Percentiles rank a stretch among this genome's conserved stretches.
Conservation (phyloP, 495 filamentous ascomycete genomes). For the Penicillium roqueforti region DNA sequence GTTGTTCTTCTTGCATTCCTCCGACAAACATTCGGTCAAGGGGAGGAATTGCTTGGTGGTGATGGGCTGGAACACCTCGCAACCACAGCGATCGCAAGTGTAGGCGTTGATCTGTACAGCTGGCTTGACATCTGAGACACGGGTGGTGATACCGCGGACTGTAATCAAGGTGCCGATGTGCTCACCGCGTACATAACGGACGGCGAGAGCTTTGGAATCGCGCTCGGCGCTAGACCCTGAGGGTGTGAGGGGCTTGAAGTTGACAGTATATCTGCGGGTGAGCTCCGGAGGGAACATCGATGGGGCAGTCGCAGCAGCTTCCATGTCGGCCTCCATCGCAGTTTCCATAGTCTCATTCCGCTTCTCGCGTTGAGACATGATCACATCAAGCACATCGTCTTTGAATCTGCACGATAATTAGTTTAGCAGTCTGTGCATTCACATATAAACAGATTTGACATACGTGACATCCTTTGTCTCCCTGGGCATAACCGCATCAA, state of each 20-base stretch:
- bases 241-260: slow-evolving; percentile 84
- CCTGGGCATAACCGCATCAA: slow-evolving; percentile 80
- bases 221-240: slow-evolving; percentile 60
- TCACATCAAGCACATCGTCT: slow-evolving; percentile 93
- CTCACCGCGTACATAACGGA: slow-evolving; percentile 86
- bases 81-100: slow-evolving; percentile 92
- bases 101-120: slow-evolving; percentile 96
- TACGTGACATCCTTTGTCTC: slow-evolving; percentile 75
- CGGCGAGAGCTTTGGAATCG: slow-evolving; percentile 75
- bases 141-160: slow-evolving; percentile 87
- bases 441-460: slow-evolving; percentile 16
- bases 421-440: not conserved
- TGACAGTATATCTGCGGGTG: slow-evolving; percentile 88
- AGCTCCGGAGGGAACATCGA: slow-evolving; percentile 83
- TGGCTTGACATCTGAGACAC: slow-evolving; percentile 97
- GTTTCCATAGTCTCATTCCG: slow-evolving; percentile 73
- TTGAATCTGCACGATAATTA: slow-evolving; percentile 64
- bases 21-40: slow-evolving; percentile 75
- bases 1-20: slow-evolving; percentile 86
- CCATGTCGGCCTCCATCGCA: slow-evolving; percentile 62
- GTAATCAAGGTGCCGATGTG: slow-evolving; percentile 93
- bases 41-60: slow-evolving; percentile 86
- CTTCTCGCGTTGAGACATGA: slow-evolving; percentile 84
- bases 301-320: slow-evolving; percentile 43
- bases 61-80: slow-evolving; percentile 96